Percentiles rank a stretch among this genome's conserved stretches.
Conservation (phyloP, 768 basidiomycete species). For the Lyophyllum atratum region DNA sequence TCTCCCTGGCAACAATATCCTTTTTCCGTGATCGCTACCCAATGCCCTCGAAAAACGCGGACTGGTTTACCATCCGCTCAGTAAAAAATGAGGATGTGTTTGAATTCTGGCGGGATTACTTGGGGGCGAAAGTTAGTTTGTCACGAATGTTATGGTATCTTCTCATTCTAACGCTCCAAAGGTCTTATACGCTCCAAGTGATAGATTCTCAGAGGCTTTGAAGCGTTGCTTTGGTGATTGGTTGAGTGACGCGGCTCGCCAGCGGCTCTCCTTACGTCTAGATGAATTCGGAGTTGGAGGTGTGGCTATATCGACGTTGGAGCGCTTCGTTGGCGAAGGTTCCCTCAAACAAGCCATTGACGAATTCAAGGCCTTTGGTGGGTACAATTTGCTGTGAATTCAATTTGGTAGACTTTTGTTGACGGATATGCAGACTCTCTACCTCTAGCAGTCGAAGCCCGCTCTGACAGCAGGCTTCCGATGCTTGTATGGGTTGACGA, state of each 20-base stretch:
- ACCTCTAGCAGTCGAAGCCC: not conserved
- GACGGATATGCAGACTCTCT: not conserved
- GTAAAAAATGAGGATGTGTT: conserved; percentile 12
- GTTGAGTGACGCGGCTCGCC: conserved; percentile 17
- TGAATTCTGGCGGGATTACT: conserved; percentile 25
- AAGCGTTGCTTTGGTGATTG: conserved; percentile 19
- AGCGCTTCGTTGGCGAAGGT: conserved; percentile 21
- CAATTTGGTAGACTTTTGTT: not conserved
- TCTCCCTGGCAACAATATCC: conserved; percentile 13
- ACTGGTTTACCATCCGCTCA: not conserved
- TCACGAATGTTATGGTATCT: not conserved
- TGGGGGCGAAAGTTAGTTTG: conserved; percentile 24
- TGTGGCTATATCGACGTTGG: conserved; percentile 21
- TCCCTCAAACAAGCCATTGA: conserved; percentile 22
- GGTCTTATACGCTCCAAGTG: conserved; percentile 19
- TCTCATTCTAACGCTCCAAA: conserved; percentile 1
- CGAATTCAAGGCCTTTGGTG: conserved; percentile 17
- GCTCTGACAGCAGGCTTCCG: conserved; percentile 14
- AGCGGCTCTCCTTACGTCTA: conserved; percentile 22
- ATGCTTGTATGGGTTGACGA: conserved; percentile 30
- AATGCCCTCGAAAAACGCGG: not conserved
- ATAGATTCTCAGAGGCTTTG: conserved; percentile 22
- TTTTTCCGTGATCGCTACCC: conserved; percentile 12
- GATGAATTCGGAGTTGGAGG: conserved; percentile 25
- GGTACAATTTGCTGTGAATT: not conserved